These are phyloP conservation scores for Blastobotrys illinoisensis DNA, from an alignment of 1,139 yeast genomes.

Conservation along the genomic window DNA sequence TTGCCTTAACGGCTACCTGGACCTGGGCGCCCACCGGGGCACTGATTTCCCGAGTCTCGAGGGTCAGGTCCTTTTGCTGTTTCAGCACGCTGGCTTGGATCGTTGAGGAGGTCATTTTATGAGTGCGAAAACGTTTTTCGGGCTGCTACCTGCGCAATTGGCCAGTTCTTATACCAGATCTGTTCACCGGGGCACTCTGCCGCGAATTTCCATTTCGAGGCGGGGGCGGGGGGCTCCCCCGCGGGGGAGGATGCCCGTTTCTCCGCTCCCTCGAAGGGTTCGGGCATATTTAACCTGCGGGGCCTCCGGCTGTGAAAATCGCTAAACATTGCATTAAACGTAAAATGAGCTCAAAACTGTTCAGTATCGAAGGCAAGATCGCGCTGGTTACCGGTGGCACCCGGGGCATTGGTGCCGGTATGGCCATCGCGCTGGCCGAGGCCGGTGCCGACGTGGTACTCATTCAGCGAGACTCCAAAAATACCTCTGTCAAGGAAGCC, in stretches of 20 bases:
- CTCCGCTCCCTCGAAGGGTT: not conserved
- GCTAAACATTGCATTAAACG: not conserved
- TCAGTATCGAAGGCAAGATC: conserved; percentile 27
- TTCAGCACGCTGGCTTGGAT: conserved; percentile 20
- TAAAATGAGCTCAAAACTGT: conserved; percentile 7
- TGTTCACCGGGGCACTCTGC: not conserved
- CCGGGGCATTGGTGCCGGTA: conserved; percentile 41
- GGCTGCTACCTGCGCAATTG: not conserved
- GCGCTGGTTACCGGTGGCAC: conserved; percentile 43
- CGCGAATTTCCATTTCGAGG: not conserved
- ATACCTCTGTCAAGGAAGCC: conserved; percentile 17
- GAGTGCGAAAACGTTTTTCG: not conserved
- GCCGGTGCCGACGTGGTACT: conserved; percentile 41
- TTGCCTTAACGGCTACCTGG: conserved; percentile 52
- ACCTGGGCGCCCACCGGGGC: conserved; percentile 38
- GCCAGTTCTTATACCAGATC: not conserved
- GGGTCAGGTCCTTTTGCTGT: conserved; percentile 18
- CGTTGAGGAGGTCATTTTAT: not conserved
- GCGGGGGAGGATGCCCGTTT: conserved; percentile 5
- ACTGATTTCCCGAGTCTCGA: conserved; percentile 18
- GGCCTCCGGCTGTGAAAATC: not conserved
- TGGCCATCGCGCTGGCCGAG: conserved; percentile 40
- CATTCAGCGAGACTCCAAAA: conserved; percentile 26
- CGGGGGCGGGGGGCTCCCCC: not conserved
- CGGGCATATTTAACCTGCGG: not conserved